phyloP scores from a whole-genome alignment of 1,284 basidiomycete species.

The Tilletia caries region DNA sequence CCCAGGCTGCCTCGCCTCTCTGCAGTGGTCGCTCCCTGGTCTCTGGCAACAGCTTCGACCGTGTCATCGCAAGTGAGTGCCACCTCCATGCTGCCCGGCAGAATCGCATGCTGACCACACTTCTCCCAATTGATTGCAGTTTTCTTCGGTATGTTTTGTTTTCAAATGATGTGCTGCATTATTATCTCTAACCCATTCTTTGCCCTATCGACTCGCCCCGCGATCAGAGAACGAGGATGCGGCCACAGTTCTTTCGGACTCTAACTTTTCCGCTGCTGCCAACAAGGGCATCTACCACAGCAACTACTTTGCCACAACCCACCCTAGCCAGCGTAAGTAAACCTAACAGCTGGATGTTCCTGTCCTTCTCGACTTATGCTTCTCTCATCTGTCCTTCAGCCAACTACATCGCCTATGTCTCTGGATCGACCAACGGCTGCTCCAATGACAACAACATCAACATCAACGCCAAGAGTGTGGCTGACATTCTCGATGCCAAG shows the following conservation, averaged over 20 bases:
- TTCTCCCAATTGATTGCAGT: background rate
- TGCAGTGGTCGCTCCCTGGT: slow-evolving; percentile 16
- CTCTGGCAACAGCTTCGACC: slow-evolving; percentile 15
- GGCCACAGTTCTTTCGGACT: background rate
- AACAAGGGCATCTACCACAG: slow-evolving; percentile 13
- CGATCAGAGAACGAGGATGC: slow-evolving; percentile 16
- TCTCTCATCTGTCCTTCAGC: slow-evolving; percentile 5
- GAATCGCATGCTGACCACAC: background rate
- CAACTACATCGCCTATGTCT: slow-evolving; percentile 20
- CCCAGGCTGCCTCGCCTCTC: slow-evolving; percentile 17
- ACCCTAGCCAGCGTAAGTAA: slow-evolving; percentile 13
- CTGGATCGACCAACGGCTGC: slow-evolving; percentile 12
- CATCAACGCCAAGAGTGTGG: slow-evolving; percentile 10
- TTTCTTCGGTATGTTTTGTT: slow-evolving; percentile 11
- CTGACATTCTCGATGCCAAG: slow-evolving; percentile 17
- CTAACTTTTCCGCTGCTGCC: slow-evolving; percentile 6
- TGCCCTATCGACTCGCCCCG: too few species aligned
- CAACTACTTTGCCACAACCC: slow-evolving; percentile 15
- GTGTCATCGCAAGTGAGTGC: slow-evolving; percentile 14
- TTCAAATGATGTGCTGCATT: too few species aligned
- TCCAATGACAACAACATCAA: slow-evolving; percentile 16
- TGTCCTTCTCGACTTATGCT: background rate
- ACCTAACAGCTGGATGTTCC: background rate
- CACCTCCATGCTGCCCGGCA: background rate
- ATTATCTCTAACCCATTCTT: background rate